These are phyloP conservation scores for Melampsora abietis-canadensis DNA, from an alignment of 1,284 basidiomycete genomes.

Conservation along the genomic window DNA sequence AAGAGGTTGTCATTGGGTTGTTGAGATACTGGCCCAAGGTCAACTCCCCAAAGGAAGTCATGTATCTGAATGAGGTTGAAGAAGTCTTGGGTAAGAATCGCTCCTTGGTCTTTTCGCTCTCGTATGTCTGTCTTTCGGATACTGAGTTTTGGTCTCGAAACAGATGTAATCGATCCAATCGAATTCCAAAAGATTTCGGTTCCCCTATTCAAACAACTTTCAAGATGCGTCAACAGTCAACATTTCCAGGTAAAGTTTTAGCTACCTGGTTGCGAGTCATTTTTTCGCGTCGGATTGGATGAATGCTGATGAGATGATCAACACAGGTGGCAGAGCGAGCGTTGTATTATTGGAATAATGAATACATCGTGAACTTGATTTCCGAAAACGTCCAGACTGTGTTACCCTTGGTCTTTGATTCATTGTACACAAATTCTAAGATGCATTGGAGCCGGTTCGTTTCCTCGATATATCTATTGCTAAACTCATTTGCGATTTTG, in stretches of 20 bases:
- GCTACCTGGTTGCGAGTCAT: slow-evolving; percentile 13
- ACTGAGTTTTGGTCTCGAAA: background rate
- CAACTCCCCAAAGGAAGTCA: slow-evolving; percentile 99
- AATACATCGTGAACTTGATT: slow-evolving; percentile 99
- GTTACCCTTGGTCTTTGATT: slow-evolving; percentile 96
- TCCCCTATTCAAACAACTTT: slow-evolving; percentile 88
- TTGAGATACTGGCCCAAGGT: slow-evolving; percentile 99
- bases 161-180: slow-evolving; percentile 89
- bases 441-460: slow-evolving; percentile 95
- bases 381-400: slow-evolving; percentile 87
- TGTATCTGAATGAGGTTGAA: slow-evolving; percentile 99
- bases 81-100: slow-evolving; percentile 66
- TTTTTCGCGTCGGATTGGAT: background rate
- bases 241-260: slow-evolving; percentile 75
- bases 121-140: background rate
- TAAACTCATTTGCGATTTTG: background rate
- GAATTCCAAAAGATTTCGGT: slow-evolving; percentile 97
- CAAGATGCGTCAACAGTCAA: slow-evolving; percentile 96
- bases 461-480: background rate
- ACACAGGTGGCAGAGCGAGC: slow-evolving; percentile 79
- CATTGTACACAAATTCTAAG: slow-evolving; percentile 92
- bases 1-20: slow-evolving; percentile 91
- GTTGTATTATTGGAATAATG: slow-evolving; percentile 96
- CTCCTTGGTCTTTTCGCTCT: background rate
- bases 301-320: background rate